These are phyloP conservation scores for Ananas comosus DNA, from an alignment of 176 grass and related monocot genomes.

Conservation along the genomic window DNA sequence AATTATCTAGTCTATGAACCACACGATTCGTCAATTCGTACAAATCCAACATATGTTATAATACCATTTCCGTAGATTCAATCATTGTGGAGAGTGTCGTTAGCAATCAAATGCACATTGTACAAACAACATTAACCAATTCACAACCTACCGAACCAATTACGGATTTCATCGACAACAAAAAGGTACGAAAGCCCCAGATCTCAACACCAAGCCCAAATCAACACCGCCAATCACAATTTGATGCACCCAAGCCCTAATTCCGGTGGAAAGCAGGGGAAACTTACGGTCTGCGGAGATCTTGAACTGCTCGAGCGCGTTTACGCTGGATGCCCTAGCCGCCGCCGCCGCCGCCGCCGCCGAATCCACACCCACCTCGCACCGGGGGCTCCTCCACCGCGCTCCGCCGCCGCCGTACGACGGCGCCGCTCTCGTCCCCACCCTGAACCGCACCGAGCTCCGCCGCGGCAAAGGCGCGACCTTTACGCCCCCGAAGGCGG, in stretches of 20 bases:
- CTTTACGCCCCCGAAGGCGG: conserved; percentile 22
- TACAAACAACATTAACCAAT: background rate
- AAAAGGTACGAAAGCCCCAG: background rate
- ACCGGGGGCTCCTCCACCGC: conserved; percentile 37
- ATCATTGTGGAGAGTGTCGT: background rate
- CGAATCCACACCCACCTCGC: conserved; percentile 51
- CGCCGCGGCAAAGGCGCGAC: conserved; percentile 12
- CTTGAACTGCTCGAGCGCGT: conserved; percentile 92
- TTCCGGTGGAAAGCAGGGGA: no score
- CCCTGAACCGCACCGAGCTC: conserved; percentile 14
- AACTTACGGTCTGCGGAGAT: conserved; percentile 92
- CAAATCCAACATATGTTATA: no score
- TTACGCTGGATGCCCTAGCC: conserved; percentile 44
- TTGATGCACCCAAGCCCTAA: no score
- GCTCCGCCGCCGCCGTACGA: conserved; percentile 3
- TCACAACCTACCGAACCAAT: background rate
- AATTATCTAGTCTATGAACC: no score
- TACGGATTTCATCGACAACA: background rate
- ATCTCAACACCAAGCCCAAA: conserved; percentile 6
- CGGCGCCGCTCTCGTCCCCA: conserved; percentile 8
- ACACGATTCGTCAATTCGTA: no score
- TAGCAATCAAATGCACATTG: background rate
- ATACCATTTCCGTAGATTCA: background rate
- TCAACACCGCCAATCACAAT: conserved; percentile 4
- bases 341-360: conserved; percentile 28